A percentile compares a stretch with the other conserved stretches of the same genome.
phyloP scores from a whole-genome alignment of 768 basidiomycete species.

The Boletus subcaerulescens region DNA sequence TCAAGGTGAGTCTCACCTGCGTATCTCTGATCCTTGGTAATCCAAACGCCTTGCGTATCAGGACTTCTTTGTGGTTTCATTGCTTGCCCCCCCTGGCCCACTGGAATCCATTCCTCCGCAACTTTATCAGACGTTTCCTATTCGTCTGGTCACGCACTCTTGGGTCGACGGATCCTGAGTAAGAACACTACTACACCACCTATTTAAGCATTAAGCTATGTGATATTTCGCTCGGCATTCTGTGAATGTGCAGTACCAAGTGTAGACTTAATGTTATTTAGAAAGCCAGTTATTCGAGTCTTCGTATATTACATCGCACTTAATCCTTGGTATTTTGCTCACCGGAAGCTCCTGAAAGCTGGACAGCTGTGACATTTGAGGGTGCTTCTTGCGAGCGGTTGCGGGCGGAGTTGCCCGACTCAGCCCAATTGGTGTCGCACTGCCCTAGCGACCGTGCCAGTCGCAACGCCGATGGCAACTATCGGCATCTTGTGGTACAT shows the following conservation, averaged over 20 bases:
- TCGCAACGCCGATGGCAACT: not conserved
- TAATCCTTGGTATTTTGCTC: too few species aligned
- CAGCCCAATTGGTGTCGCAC: too few species aligned
- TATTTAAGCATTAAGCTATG: constrained; percentile 16
- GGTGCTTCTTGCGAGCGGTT: too few species aligned
- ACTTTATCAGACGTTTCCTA: constrained; percentile 50
- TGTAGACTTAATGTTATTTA: constrained; percentile 10
- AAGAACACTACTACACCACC: not conserved
- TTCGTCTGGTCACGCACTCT: constrained; percentile 62
- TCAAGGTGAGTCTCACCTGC: constrained; percentile 41
- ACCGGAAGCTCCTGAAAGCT: too few species aligned
- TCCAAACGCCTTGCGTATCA: constrained; percentile 23
- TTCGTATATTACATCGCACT: too few species aligned
- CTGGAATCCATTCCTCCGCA: constrained; percentile 35
- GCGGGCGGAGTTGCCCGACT: too few species aligned
- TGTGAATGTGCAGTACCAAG: not conserved
- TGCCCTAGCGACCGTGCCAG: too few species aligned
- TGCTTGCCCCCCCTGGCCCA: constrained; percentile 40
- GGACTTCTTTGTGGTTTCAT: constrained; percentile 58
- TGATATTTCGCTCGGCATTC: not conserved
- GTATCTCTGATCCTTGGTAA: not conserved
- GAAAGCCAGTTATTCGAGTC: not conserved
- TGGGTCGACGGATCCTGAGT: constrained; percentile 35
- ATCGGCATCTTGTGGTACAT: too few species aligned
- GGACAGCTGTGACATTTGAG: too few species aligned